phyloP scores from a whole-genome alignment of 768 basidiomycete species.

The Dictyophora rubrovolvata region DNA sequence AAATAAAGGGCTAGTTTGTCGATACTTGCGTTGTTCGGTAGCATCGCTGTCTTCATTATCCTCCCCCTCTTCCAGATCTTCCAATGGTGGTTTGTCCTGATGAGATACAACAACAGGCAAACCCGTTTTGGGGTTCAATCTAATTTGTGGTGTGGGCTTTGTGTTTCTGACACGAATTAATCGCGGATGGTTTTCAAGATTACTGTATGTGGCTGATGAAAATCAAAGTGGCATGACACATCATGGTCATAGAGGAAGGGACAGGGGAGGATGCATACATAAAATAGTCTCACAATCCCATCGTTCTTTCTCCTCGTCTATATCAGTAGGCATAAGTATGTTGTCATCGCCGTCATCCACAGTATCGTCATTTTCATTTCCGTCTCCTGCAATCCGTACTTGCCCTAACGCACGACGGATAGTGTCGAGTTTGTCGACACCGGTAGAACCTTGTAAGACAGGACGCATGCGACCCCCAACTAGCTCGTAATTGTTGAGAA shows the following conservation, averaged over 20 bases:
- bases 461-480: slow-evolving; percentile 73
- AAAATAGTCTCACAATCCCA: slow-evolving; percentile 98
- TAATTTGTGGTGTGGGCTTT: slow-evolving; percentile 48
- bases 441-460: slow-evolving; percentile 61
- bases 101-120: slow-evolving; percentile 47
- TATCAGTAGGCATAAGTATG: slow-evolving; percentile 40
- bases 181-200: slow-evolving; percentile 92
- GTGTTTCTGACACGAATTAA: slow-evolving; percentile 62
- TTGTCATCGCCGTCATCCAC: slow-evolving; percentile 36
- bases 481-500: slow-evolving; percentile 82
- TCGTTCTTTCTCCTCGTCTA: slow-evolving; percentile 46
- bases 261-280: slow-evolving; percentile 41
- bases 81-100: slow-evolving; percentile 13
- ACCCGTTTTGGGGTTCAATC: slow-evolving; percentile 67
- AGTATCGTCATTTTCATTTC: slow-evolving; percentile 36
- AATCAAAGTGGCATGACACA: slow-evolving; percentile 9
- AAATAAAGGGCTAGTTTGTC: background rate
- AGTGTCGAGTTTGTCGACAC: slow-evolving; percentile 69
- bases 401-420: slow-evolving; percentile 71
- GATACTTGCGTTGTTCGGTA: slow-evolving; percentile 8
- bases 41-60: slow-evolving; percentile 18
- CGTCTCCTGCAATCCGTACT: slow-evolving; percentile 28
- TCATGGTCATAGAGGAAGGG: background rate
- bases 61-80: slow-evolving; percentile 24
- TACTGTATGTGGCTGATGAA: slow-evolving; percentile 80